Base-by-base conservation (phyloP, 768 basidiomycete genomes). In the Pleurotus tuoliensis region DNA sequence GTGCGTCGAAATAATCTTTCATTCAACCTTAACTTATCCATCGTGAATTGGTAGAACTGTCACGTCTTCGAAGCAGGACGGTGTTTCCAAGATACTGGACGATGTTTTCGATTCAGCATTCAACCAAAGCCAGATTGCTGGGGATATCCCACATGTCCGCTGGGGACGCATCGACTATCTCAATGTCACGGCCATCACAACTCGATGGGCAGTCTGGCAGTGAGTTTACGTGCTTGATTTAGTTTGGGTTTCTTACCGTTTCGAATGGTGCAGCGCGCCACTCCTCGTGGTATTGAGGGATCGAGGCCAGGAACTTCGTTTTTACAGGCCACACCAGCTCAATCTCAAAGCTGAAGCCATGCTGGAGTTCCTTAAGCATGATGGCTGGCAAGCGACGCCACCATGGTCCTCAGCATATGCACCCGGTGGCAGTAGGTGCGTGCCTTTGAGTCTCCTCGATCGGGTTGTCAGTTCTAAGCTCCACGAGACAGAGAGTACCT, bases 121-220 rank as follows among this genome's bases (percentile, higher is more conserved):
- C 67, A 89, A 92, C 67, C 71, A 80, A 59, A 80, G 86, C 4
- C 53, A 81, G 34, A 66, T 81, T 12, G 79, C 77, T 18, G 79
- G 77, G 8, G 90, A 88, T 66, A 70, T 91, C 15, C 84, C 83
- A 3, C 68, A 90, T 64, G 80, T 94, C 56, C 84, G 82, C 56
- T 95, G 88, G 81, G 94, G 83, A 50, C 84, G 94, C 59, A 83
- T 96, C 57, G 92, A 95, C 73, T 96, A 94, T 69, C 72, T 93
- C 60, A 86, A 87, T 59, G 92, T 94, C 60, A 93, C 90, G 3
- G 71, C 77, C 53, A 69, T 94, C 56, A 94, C 92, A 56, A 92
- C 92, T 2, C 88, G 88, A 65, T 96, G 94, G 94, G 75, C 68
- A 37, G 69, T 95, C 47, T 94, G 92, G 90, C 80, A 82, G 94